phyloP scores from a whole-genome alignment of 2,329 filamentous ascomycete genomes.

The Diaporthe aspalathi region DNA sequence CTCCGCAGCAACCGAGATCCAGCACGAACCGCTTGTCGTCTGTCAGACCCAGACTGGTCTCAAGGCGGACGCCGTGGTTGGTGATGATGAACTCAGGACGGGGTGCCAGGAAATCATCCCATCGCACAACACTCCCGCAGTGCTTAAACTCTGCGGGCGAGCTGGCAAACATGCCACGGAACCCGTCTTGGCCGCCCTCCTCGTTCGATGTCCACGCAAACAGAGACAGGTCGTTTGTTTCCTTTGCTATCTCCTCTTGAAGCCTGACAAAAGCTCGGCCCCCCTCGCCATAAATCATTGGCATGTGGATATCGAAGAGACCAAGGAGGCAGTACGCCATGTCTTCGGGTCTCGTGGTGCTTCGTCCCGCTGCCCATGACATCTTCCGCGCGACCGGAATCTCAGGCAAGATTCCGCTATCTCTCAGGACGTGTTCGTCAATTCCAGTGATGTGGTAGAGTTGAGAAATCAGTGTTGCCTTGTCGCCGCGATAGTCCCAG shows the following conservation, averaged over 20 bases:
- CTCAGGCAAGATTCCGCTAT: conserved; percentile 12
- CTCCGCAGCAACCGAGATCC: neutral
- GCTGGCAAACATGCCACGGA: conserved; percentile 34
- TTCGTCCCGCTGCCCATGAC: conserved; percentile 44
- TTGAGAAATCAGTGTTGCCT: conserved; percentile 13
- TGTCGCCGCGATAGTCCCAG: conserved; percentile 34
- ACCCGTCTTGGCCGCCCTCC: conserved; percentile 16
- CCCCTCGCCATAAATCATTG: conserved; percentile 46
- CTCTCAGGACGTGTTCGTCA: conserved; percentile 25
- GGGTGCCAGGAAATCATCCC: neutral
- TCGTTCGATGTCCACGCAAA: conserved; percentile 37
- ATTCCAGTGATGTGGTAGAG: conserved; percentile 33
- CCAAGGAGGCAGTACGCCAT: conserved; percentile 42
- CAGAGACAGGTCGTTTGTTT: conserved; percentile 35
- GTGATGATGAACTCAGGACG: neutral
- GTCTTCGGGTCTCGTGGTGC: conserved; percentile 43
- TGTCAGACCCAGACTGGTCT: neutral
- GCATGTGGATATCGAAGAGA: conserved; percentile 45
- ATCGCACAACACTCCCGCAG: conserved; percentile 14
- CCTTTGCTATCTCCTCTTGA: conserved; percentile 44
- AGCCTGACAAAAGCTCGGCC: conserved; percentile 42
- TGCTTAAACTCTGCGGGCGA: conserved; percentile 33
- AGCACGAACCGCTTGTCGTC: neutral
- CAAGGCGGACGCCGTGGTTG: neutral
- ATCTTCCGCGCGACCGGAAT: conserved; percentile 42